Base-by-base conservation (phyloP, 768 basidiomycete genomes). In the Phylloporus scabripes region DNA sequence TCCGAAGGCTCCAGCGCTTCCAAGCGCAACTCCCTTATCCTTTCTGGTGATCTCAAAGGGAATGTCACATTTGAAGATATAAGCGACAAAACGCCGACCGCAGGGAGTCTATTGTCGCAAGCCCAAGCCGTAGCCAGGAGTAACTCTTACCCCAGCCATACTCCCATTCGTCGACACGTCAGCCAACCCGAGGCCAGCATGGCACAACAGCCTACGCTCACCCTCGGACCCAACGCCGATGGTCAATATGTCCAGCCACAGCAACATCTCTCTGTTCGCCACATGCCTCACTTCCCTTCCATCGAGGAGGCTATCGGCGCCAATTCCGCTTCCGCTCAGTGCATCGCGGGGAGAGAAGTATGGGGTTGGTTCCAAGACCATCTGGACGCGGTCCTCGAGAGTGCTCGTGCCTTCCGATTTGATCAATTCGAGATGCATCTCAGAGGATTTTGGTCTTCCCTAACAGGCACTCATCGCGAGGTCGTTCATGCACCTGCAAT, bases 351-450 rank as follows among this genome's bases (percentile, higher is more conserved):
- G 24, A 80, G 87, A 56, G 88, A 90, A 66, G 87, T 91, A 6
- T 95, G 92, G 92, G 78, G 75, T 26, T 90, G 88, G 84, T 95
- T 95, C 74, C 85, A 88, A 66, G 86, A 91, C 49, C 92, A 95
- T 72, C 74, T 92, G 52, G 90, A 94, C 67, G 73, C 83, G 0
- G 74, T 94, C 41, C 70, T 92, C 28, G 87, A 91, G 56, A 84
- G 80, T 58, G 80, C 92, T 37, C 74, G 87, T 47, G 72, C 79
- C 15, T 87, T 85, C 72, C 78, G 89, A 33, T 88, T 92, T 58
- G 92, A 94, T 68, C 87, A 91, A 67, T 92, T 92, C 60, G 91
- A 94, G 66, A 80, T 91, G 71, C 81, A 90, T 60, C 69, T 92
- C 38, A 81, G 91, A 41, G 79, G 83, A 10, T 95, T 94, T 71